Conservation (phyloP, 2,329 filamentous ascomycete genomes). For the Endothia cerciana region DNA sequence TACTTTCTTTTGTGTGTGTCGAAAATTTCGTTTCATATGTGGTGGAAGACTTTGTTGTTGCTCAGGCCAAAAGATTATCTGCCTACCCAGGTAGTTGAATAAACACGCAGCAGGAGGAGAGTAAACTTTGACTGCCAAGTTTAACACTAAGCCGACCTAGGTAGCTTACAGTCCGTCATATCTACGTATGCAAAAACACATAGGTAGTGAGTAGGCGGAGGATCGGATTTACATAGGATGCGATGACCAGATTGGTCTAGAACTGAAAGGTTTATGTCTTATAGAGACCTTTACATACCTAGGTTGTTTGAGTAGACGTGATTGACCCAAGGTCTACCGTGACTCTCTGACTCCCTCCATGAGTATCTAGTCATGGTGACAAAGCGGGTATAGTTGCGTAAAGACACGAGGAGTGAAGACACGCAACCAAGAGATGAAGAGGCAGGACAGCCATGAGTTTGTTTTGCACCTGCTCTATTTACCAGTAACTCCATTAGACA, state of each 20-base stretch:
- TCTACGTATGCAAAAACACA: neutral
- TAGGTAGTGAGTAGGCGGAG: neutral
- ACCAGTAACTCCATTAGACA: no score
- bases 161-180: neutral
- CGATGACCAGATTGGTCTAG: neutral
- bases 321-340: neutral
- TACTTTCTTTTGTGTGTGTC: no score
- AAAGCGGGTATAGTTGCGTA: neutral
- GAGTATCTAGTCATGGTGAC: neutral
- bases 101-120: no score
- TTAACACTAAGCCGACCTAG: neutral
- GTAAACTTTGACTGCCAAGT: neutral
- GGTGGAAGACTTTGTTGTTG: no score
- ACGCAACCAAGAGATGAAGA: no score
- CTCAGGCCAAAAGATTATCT: no score
- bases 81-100: no score
- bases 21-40: no score
- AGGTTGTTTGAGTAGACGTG: neutral
- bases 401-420: neutral
- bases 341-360: neutral
- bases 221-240: neutral
- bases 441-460: no score
- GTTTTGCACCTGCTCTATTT: no score
- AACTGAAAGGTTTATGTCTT: neutral
- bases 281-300: neutral